A percentile compares a stretch with the other conserved stretches of the same genome.
phyloP scores from a whole-genome alignment of 1,139 yeast genomes.

The Kodamaea anthophila region DNA sequence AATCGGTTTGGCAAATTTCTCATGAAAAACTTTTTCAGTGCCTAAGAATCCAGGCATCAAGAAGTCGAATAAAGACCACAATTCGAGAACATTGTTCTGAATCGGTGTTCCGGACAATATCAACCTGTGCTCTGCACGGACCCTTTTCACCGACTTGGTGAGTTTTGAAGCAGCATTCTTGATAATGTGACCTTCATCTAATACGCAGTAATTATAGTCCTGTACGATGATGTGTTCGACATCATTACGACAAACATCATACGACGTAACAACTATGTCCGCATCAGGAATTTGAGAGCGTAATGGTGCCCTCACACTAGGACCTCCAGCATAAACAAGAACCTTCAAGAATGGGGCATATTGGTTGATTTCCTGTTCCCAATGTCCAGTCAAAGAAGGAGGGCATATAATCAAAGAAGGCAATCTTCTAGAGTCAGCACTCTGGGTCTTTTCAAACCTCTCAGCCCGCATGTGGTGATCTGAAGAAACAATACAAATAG shows the following conservation, averaged over 20 bases:
- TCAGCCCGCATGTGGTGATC: constrained; percentile 86
- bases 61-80: constrained; percentile 96
- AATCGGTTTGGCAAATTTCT: constrained; percentile 93
- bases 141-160: constrained; percentile 77
- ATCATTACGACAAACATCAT: constrained; percentile 94
- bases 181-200: constrained; percentile 97
- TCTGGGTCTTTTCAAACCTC: constrained; percentile 52
- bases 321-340: constrained; percentile 88
- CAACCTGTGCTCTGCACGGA: constrained; percentile 82
- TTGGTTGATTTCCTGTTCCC: constrained; percentile 93
- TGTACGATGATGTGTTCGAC: constrained; percentile 52
- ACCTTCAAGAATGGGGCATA: constrained; percentile 86
- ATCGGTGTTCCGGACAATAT: constrained; percentile 96
- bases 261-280: constrained; percentile 89
- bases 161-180: constrained; percentile 86
- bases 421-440: constrained; percentile 65
- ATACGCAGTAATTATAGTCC: constrained; percentile 88
- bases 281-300: constrained; percentile 48
- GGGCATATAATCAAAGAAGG: constrained; percentile 93
- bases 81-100: constrained; percentile 91
- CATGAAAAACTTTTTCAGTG: constrained; percentile 89
- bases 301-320: constrained; percentile 59
- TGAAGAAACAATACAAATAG: constrained; percentile 93
- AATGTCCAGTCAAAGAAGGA: constrained; percentile 95
- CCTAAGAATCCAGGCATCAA: constrained; percentile 99